phyloP scores from a whole-genome alignment of 2,329 filamentous ascomycete genomes.

The Annulohypoxylon truncatum region DNA sequence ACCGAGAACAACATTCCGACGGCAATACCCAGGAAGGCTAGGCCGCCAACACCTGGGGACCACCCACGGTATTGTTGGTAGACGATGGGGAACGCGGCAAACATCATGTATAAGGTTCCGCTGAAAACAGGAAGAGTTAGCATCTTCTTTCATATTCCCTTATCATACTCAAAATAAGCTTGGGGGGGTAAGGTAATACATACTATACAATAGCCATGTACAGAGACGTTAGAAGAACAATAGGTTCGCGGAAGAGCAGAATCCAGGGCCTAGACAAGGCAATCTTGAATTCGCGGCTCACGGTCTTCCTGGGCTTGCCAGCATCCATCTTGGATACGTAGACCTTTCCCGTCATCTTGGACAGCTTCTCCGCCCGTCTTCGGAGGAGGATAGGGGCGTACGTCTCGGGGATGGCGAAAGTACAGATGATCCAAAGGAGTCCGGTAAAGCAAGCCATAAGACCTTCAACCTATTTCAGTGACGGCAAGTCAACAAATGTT shows the following conservation, averaged over 20 bases:
- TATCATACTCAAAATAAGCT: background rate
- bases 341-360: slow-evolving; percentile 64
- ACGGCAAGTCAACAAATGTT: background rate
- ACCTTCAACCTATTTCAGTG: slow-evolving; percentile 60
- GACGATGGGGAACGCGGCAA: slow-evolving; percentile 73
- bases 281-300: slow-evolving; percentile 65
- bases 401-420: slow-evolving; percentile 67
- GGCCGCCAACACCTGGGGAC: slow-evolving; percentile 68
- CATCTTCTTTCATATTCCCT: background rate
- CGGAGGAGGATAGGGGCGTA: slow-evolving; percentile 69
- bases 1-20: slow-evolving; percentile 73
- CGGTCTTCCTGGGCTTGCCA: slow-evolving; percentile 55
- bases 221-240: slow-evolving; percentile 72
- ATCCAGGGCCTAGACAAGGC: slow-evolving; percentile 74
- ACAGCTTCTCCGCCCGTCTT: slow-evolving; percentile 63
- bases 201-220: slow-evolving; percentile 72
- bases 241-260: slow-evolving; percentile 76
- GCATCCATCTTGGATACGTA: slow-evolving; percentile 66
- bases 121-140: slow-evolving; percentile 23
- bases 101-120: slow-evolving; percentile 69
- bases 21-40: slow-evolving; percentile 75
- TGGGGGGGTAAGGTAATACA: background rate
- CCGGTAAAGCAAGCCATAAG: slow-evolving; percentile 73
- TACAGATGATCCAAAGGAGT: slow-evolving; percentile 66
- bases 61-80: slow-evolving; percentile 71